Evolutionary conservation across 2,329 filamentous ascomycete species (phyloP).

Genomic region (Chalara sp.): DNA sequence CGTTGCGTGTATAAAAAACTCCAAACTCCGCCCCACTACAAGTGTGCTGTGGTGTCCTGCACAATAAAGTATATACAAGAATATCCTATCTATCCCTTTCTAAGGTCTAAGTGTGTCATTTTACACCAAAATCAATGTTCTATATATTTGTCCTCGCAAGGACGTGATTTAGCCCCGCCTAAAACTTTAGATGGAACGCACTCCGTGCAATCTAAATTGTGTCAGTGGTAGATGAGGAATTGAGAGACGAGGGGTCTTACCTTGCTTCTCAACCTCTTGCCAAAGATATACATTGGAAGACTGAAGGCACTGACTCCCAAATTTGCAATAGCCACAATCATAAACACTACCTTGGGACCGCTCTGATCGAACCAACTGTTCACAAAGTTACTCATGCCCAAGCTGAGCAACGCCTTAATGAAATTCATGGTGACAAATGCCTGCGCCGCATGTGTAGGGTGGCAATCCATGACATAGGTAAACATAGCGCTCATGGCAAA

Average conservation of each 20-base stretch:
- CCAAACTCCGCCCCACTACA: no score
- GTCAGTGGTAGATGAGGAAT: background rate
- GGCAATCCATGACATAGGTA: conserved; percentile 35
- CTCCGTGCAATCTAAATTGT: conserved; percentile 9
- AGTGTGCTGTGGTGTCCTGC: no score
- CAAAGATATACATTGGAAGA: conserved; percentile 24
- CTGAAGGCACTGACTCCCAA: conserved; percentile 14
- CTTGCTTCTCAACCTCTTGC: conserved; percentile 27
- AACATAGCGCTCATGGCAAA: conserved; percentile 32
- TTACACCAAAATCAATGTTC: no score
- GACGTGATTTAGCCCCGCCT: background rate
- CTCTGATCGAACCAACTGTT: conserved; percentile 23
- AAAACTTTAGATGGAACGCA: conserved; percentile 14
- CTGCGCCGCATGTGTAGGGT: conserved; percentile 31
- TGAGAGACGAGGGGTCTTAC: background rate
- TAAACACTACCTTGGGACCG: conserved; percentile 18
- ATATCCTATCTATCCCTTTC: no score
- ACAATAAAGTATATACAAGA: no score
- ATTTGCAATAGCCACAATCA: conserved; percentile 13
- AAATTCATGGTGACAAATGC: conserved; percentile 36
- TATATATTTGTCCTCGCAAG: no score
- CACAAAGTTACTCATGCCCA: conserved; percentile 21
- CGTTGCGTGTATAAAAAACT: no score
- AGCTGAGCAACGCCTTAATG: conserved; percentile 31
- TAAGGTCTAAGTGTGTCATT: no score